These are phyloP conservation scores for Malassezia vespertilionis DNA, from an alignment of 1,284 basidiomycete species.

Conservation along the genomic window DNA sequence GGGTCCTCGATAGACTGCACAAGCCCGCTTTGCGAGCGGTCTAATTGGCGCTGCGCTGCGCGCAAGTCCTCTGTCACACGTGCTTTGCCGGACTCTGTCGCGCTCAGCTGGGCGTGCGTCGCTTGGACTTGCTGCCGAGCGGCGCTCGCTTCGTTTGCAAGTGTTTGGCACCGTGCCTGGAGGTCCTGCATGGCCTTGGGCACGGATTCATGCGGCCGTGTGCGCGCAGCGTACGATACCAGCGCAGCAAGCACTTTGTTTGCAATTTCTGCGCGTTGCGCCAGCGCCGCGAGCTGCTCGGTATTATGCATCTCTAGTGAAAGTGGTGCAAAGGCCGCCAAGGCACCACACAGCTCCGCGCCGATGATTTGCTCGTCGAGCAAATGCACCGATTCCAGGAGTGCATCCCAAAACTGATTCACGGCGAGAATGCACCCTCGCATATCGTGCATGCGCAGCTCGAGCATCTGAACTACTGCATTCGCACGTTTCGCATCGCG, in stretches of 20 bases:
- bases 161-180: constrained; percentile 17
- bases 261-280: not conserved
- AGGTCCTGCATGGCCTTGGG: not conserved
- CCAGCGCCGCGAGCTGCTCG: not conserved
- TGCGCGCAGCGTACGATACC: not conserved
- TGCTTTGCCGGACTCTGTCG: constrained; percentile 8
- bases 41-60: constrained; percentile 12
- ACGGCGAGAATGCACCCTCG: constrained; percentile 22
- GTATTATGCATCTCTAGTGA: not conserved
- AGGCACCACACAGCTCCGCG: constrained; percentile 6
- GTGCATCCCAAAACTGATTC: constrained; percentile 28
- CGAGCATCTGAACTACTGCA: constrained; percentile 8
- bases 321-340: not conserved
- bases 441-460: constrained; percentile 18
- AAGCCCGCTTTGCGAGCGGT: constrained; percentile 14
- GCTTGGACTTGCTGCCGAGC: constrained; percentile 8
- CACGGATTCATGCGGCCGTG: not conserved
- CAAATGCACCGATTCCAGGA: constrained; percentile 20
- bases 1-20: constrained; percentile 18
- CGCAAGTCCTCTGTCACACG: constrained; percentile 17
- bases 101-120: constrained; percentile 3
- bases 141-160: constrained; percentile 21
- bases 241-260: not conserved
- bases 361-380: constrained; percentile 21
- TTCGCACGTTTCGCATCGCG: constrained; percentile 24